These are phyloP conservation scores for Ganoderma sinense DNA, from an alignment of 1,284 basidiomycete species.

Conservation along the genomic window DNA sequence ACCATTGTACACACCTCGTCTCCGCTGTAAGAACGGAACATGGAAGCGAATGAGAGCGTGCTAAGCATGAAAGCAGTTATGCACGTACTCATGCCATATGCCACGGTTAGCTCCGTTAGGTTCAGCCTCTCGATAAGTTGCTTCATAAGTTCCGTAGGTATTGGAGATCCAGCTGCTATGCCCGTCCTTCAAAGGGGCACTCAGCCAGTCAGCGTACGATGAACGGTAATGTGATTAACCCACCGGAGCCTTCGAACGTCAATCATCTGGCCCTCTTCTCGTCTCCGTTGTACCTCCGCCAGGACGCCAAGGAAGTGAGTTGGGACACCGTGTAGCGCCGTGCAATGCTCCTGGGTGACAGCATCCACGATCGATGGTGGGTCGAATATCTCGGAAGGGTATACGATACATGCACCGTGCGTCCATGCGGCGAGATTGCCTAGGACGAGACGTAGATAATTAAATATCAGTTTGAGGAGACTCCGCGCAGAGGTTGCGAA, in stretches of 20 bases:
- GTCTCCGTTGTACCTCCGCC: slow-evolving; percentile 65
- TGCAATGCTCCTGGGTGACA: slow-evolving; percentile 71
- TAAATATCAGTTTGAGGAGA: slow-evolving; percentile 9
- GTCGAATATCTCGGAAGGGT: slow-evolving; percentile 73
- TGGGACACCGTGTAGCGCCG: slow-evolving; percentile 85
- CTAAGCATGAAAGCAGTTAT: neutral
- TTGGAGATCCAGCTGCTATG: slow-evolving; percentile 80
- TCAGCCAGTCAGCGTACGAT: neutral
- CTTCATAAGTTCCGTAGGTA: slow-evolving; percentile 84
- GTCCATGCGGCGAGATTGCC: slow-evolving; percentile 86
- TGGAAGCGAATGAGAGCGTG: neutral
- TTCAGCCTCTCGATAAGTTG: slow-evolving; percentile 72
- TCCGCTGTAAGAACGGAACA: slow-evolving; percentile 37
- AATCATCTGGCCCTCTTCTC: slow-evolving; percentile 50
- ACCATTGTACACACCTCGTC: slow-evolving; percentile 39
- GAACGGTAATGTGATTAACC: slow-evolving; percentile 18
- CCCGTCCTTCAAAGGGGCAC: slow-evolving; percentile 61
- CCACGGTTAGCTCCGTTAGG: slow-evolving; percentile 75
- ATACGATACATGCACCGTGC: slow-evolving; percentile 78
- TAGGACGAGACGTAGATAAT: slow-evolving; percentile 69
- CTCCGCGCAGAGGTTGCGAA: neutral
- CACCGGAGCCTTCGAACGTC: slow-evolving; percentile 65
- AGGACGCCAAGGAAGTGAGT: slow-evolving; percentile 85
- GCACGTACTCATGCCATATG: slow-evolving; percentile 83
- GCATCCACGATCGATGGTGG: slow-evolving; percentile 73